These are phyloP conservation scores for Solanum hybrid DNA, from an alignment of 305 asterid species.

Conservation along the genomic window DNA sequence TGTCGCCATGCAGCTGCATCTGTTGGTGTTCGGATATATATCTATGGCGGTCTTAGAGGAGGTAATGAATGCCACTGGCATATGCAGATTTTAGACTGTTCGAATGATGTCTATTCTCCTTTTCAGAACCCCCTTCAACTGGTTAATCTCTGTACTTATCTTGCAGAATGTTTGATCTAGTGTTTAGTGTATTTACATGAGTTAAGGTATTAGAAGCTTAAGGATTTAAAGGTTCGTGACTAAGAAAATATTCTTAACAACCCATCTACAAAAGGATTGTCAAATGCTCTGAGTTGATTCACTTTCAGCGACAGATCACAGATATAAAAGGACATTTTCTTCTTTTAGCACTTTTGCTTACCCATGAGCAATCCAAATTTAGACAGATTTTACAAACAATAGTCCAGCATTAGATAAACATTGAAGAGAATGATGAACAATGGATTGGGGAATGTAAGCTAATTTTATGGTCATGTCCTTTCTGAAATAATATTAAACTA, in stretches of 20 bases:
- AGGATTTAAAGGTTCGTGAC: neutral
- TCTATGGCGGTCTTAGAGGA: constrained; percentile 90
- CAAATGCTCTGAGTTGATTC: neutral
- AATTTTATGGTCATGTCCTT: neutral
- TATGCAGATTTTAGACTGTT: neutral
- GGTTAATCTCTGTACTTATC: neutral
- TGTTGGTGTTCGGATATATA: constrained; percentile 80
- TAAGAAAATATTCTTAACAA: neutral
- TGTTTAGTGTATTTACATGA: neutral
- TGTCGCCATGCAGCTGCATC: constrained; percentile 99
- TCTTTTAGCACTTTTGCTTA: neutral
- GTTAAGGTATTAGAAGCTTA: neutral
- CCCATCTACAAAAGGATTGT: neutral
- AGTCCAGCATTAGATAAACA: neutral
- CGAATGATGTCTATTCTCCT: constrained; percentile 3
- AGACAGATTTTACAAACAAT: neutral
- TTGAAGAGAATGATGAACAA: neutral
- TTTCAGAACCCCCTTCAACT: neutral
- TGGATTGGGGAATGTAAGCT: neutral
- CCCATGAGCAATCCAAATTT: neutral
- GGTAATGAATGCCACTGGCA: constrained; percentile 36
- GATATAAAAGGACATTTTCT: neutral
- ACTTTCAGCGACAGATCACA: neutral
- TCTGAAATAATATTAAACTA: neutral
- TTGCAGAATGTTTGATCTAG: neutral